Conservation (phyloP, 1,284 basidiomycete genomes). For the Tilletia horrida region DNA sequence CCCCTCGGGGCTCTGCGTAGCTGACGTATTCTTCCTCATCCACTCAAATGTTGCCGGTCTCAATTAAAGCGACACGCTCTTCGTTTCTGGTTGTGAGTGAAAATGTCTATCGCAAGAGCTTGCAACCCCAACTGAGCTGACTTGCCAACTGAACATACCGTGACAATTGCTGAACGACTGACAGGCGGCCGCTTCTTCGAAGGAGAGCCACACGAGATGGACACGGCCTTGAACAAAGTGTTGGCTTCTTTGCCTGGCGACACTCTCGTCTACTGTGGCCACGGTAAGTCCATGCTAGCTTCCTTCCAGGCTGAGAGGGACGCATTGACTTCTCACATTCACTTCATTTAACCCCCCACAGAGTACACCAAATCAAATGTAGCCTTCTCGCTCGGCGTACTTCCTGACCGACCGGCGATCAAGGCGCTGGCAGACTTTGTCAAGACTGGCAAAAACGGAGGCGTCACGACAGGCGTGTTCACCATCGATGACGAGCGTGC, state of each 20-base stretch:
- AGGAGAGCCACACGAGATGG: conserved; percentile 81
- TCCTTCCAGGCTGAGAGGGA: not conserved
- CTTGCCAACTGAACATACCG: too few relatives aligned
- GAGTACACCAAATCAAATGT: conserved; percentile 55
- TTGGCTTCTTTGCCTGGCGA: conserved; percentile 68
- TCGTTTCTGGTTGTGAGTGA: conserved; percentile 62
- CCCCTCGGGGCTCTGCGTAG: not conserved
- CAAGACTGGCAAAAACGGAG: conserved; percentile 53
- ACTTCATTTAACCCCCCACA: not conserved
- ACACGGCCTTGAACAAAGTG: conserved; percentile 69
- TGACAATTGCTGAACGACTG: too few relatives aligned
- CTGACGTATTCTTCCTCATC: not conserved
- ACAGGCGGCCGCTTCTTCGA: conserved; percentile 89
- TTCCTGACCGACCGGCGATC: conserved; percentile 65
- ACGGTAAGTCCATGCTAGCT: conserved; percentile 58
- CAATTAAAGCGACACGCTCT: conserved; percentile 73
- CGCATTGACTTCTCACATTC: not conserved
- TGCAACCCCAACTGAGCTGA: too few relatives aligned
- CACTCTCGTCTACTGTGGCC: conserved; percentile 83
- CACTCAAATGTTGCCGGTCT: not conserved
- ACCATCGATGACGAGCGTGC: conserved; percentile 77
- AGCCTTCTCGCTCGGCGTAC: conserved; percentile 59
- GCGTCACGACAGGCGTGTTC: conserved; percentile 69
- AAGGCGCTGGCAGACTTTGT: conserved; percentile 58
- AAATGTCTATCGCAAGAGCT: too few relatives aligned